Percentiles rank a stretch among this genome's conserved stretches.
These are phyloP conservation scores for Globisporangium rhizosaccharum DNA, from an alignment of 352 stramenopile genomes.

Conservation along the genomic window DNA sequence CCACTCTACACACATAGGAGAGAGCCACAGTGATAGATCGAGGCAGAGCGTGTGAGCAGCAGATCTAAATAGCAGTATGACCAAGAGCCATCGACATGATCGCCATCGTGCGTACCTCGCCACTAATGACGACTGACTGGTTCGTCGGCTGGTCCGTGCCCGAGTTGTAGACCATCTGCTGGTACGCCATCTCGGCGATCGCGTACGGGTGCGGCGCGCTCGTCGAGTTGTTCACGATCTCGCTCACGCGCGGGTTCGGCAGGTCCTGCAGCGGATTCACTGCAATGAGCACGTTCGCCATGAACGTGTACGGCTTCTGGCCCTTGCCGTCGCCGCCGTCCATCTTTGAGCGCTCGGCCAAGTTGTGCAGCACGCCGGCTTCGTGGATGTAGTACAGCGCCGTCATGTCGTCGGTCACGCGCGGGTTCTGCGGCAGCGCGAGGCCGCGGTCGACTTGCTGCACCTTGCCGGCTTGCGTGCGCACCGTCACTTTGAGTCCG, in stretches of 20 bases:
- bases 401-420: slow-evolving; percentile 91
- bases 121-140: slow-evolving; percentile 84
- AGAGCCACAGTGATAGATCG: not conserved
- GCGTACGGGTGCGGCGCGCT: slow-evolving; percentile 81
- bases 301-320: slow-evolving; percentile 91
- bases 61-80: not conserved
- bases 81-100: not conserved
- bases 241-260: slow-evolving; percentile 70
- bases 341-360: slow-evolving; percentile 88
- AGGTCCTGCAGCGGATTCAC: slow-evolving; percentile 88
- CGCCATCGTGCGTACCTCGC: slow-evolving; percentile 27
- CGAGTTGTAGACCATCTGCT: slow-evolving; percentile 90
- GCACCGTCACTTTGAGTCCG: slow-evolving; percentile 82
- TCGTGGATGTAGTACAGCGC: slow-evolving; percentile 95
- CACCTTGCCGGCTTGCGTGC: slow-evolving; percentile 77
- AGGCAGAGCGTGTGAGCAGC: not conserved
- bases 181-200: slow-evolving; percentile 88
- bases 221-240: slow-evolving; percentile 68
- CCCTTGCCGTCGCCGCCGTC: slow-evolving; percentile 57
- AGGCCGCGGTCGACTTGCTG: slow-evolving; percentile 78
- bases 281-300: slow-evolving; percentile 91
- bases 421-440: slow-evolving; percentile 71
- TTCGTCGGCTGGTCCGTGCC: slow-evolving; percentile 82
- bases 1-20: slow-evolving; percentile 30
- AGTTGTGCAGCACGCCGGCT: slow-evolving; percentile 92